These are phyloP conservation scores for Carex scoparia DNA, from an alignment of 176 grass and related monocot genomes.

Conservation along the genomic window DNA sequence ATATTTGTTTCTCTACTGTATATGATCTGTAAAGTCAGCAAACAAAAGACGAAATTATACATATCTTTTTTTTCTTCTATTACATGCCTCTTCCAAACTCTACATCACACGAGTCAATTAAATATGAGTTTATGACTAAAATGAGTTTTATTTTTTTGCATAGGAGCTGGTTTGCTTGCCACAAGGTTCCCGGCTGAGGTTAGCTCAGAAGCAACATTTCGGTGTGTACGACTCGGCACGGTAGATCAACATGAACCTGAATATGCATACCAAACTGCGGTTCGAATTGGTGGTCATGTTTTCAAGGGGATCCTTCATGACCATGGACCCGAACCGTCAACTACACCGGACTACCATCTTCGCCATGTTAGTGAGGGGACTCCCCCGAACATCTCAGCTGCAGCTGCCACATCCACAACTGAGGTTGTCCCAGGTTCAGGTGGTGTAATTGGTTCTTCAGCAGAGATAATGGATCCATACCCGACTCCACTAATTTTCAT, in stretches of 20 bases:
- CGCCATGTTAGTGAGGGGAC: slow-evolving; percentile 43
- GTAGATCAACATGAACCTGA: slow-evolving; percentile 69
- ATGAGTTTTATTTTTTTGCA: not conserved
- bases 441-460: slow-evolving; percentile 47
- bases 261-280: slow-evolving; percentile 76
- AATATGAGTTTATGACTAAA: not conserved
- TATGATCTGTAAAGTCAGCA: not conserved
- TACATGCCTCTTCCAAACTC: not conserved
- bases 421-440: slow-evolving; percentile 7
- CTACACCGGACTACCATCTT: not conserved
- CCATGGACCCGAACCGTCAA: slow-evolving; percentile 44
- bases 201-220: slow-evolving; percentile 82
- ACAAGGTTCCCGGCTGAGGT: slow-evolving; percentile 70
- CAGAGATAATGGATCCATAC: slow-evolving; percentile 83
- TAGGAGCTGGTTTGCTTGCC: slow-evolving; percentile 41
- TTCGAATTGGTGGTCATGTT: slow-evolving; percentile 82
- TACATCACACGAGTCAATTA: not conserved
- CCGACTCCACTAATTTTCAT: slow-evolving; percentile 63
- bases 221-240: slow-evolving; percentile 61
- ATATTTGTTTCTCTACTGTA: not conserved
- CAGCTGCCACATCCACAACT: slow-evolving; percentile 12
- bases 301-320: slow-evolving; percentile 96
- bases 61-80: too few species aligned
- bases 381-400: slow-evolving; percentile 38
- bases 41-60: not conserved